Conservation (phyloP, 2,329 filamentous ascomycete genomes). For the Lachnellula hyalina region DNA sequence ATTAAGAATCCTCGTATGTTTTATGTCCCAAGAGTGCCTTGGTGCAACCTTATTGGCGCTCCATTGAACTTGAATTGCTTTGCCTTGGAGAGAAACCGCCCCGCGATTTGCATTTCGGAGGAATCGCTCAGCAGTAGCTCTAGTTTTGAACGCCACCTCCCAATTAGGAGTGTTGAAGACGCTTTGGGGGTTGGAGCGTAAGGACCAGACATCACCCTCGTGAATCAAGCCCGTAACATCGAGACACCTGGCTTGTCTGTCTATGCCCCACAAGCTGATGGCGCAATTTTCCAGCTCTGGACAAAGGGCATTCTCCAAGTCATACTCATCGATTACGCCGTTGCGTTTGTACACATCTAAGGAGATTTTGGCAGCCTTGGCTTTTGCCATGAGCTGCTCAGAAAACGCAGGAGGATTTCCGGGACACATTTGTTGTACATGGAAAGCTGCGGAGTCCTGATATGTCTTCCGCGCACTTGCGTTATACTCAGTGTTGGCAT, state of each 20-base stretch:
- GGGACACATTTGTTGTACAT: too few species aligned
- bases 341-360: too few species aligned
- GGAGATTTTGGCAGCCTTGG: too few species aligned
- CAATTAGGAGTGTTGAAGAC: not conserved
- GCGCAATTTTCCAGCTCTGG: too few species aligned
- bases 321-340: too few species aligned
- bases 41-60: not conserved
- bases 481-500: too few species aligned
- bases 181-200: not conserved
- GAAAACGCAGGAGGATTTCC: too few species aligned
- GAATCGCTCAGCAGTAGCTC: not conserved
- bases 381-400: too few species aligned
- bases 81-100: not conserved
- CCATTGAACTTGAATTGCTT: not conserved
- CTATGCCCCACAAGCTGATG: too few species aligned
- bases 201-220: not conserved
- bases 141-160: not conserved
- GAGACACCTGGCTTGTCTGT: not conserved
- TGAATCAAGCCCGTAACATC: not conserved
- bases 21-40: not conserved
- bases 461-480: too few species aligned
- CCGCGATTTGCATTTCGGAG: not conserved
- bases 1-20: not conserved
- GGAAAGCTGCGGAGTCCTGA: too few species aligned
- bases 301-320: too few species aligned